phyloP scores from a whole-genome alignment of 106 monocot species.

The Platanthera zijinensis region DNA sequence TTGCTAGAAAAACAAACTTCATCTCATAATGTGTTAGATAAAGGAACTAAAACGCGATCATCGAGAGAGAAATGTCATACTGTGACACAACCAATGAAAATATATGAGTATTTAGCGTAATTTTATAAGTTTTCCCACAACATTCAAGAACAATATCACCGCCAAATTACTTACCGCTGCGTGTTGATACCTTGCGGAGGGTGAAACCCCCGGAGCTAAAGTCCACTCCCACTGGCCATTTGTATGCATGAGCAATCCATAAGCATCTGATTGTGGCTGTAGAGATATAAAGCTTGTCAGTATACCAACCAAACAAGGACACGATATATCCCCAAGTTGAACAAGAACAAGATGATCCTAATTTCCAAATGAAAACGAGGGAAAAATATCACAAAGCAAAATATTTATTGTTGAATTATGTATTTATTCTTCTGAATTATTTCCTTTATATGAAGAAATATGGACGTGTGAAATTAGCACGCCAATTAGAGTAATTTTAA shows the following conservation, averaged over 20 bases:
- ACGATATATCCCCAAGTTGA: background rate
- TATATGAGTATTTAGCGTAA: background rate
- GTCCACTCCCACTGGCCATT: conserved; percentile 99
- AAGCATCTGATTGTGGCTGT: conserved; percentile 86
- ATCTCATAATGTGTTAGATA: background rate
- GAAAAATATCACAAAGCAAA: background rate
- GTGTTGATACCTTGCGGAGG: conserved; percentile 95
- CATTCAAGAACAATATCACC: background rate
- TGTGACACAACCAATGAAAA: background rate
- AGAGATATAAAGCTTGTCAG: conserved; percentile 10
- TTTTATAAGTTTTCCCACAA: background rate
- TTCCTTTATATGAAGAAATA: too few relatives aligned
- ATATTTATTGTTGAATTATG: background rate
- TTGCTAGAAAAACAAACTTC: background rate
- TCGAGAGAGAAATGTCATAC: background rate
- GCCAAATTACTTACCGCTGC: conserved; percentile 55
- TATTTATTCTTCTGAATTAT: too few relatives aligned
- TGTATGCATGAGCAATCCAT: conserved; percentile 91
- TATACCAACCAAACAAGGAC: background rate
- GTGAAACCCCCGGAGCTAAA: conserved; percentile 91
- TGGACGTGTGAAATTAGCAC: too few relatives aligned
- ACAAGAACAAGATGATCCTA: background rate
- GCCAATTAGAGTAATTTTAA: too few relatives aligned
- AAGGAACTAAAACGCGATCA: background rate
- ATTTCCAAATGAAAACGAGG: background rate